A percentile compares a stretch with the other conserved stretches of the same genome.
These are phyloP conservation scores for Trichoderma oligosporum DNA, from an alignment of 2,329 filamentous ascomycete species.

Conservation along the genomic window DNA sequence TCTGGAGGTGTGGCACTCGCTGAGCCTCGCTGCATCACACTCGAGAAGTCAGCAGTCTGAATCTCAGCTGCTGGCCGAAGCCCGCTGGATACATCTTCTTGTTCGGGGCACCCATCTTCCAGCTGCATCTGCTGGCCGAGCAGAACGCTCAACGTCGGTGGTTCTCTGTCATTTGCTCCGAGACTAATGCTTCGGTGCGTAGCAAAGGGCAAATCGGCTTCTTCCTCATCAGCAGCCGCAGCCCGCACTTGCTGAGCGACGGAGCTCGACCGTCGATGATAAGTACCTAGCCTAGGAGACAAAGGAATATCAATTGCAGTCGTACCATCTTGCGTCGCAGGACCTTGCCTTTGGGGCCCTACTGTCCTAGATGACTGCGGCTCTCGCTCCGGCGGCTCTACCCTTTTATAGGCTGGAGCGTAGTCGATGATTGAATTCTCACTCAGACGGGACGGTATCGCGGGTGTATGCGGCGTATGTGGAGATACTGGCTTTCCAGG, in stretches of 20 bases:
- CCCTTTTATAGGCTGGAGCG: slow-evolving; percentile 28
- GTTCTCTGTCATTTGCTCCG: slow-evolving; percentile 60
- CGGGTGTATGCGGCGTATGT: slow-evolving; percentile 87
- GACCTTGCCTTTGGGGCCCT: slow-evolving; percentile 36
- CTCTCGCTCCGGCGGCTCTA: slow-evolving; percentile 30
- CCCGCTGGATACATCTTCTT: slow-evolving; percentile 24
- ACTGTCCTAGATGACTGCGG: slow-evolving; percentile 28
- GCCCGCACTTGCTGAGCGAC: slow-evolving; percentile 60
- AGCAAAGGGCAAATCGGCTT: slow-evolving; percentile 57
- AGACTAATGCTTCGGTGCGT: slow-evolving; percentile 65
- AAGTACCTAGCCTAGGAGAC: slow-evolving; percentile 58
- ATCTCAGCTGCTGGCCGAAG: slow-evolving; percentile 45
- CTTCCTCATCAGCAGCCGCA: slow-evolving; percentile 53
- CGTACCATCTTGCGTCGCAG: slow-evolving; percentile 49
- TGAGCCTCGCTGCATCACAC: slow-evolving; percentile 40
- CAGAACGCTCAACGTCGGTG: slow-evolving; percentile 62
- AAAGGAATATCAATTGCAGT: slow-evolving; percentile 71
- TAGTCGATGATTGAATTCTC: slow-evolving; percentile 69
- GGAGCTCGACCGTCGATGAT: slow-evolving; percentile 63
- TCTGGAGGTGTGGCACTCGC: slow-evolving; percentile 47
- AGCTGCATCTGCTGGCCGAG: slow-evolving; percentile 44
- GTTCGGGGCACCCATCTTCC: slow-evolving; percentile 27
- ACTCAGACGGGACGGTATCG: slow-evolving; percentile 88
- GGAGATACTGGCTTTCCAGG: slow-evolving; percentile 86
- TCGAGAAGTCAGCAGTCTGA: slow-evolving; percentile 37